Evolutionary conservation across 495 filamentous ascomycete genomes (phyloP), one percentile per base, ranked within the genome.

Genomic region (Eremomyces bilateralis): DNA sequence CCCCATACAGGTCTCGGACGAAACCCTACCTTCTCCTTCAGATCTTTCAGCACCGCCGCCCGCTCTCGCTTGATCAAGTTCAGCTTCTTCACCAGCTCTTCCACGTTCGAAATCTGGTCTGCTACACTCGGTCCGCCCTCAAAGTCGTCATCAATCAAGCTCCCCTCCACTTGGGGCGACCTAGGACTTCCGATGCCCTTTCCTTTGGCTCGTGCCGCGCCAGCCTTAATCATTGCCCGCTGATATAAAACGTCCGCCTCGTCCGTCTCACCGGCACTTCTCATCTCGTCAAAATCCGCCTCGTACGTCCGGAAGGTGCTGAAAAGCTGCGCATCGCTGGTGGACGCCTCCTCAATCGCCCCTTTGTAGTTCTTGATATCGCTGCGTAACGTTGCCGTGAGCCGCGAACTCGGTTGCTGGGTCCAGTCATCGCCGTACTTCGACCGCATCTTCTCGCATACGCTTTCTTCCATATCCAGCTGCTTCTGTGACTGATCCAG

Each of bases 381-480:
- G 31, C 69, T 73, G 34, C 83, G 66, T 20, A 97, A 62, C 0
- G 84, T 95, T 2, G 73, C 70, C 3, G 84, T 97, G 16, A 97
- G 65, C 41, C 81, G 63, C 21, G 75, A 76, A 48, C 83, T 93
- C 16, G 90, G 90, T 46, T 95, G 88, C 51, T 97, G 88, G 15
- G 80, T 93, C 88, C 88, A 97, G 30, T 94, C 88, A 8, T 61
- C 65, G 20, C 88, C 84, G 51, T 94, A 94, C 53, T 97, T 97
- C 2, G 83, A 90, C 33, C 88, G 70, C 88, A 97, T 97, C 61
- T 93, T 94, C 56, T 97, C 88, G 52, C 88, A 97, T 4, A 95
- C 83, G 36, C 78, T 88, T 58, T 94, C 90, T 53, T 97, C 88
- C 69, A 85, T 73, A 44, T 95, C 88, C 6, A 97, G 50, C 45